Conservation (phyloP, 2,329 filamentous ascomycete genomes). For the Calonectria montana region DNA sequence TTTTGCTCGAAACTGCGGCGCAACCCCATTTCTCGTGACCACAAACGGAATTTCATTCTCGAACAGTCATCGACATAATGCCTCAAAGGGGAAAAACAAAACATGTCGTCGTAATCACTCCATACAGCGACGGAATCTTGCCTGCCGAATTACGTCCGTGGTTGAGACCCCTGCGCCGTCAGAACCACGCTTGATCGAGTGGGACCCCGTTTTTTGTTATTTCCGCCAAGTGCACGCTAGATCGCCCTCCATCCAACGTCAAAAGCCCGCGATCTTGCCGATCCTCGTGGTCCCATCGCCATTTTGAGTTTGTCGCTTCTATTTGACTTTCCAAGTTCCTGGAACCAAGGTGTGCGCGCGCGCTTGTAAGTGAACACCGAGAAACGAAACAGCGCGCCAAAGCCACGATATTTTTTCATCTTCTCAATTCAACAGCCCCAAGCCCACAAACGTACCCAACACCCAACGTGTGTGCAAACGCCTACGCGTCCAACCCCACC, state of each 20-base stretch:
- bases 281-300: not conserved
- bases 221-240: not conserved
- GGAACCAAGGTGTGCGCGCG: no score
- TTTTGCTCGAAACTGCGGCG: not conserved
- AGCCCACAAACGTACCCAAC: not conserved
- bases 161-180: not conserved
- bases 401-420: not conserved
- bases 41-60: not conserved
- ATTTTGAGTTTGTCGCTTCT: not conserved
- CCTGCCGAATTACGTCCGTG: not conserved
- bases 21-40: not conserved
- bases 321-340: not conserved
- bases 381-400: not conserved
- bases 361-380: not conserved
- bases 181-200: not conserved
- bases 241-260: not conserved
- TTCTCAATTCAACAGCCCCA: not conserved
- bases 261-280: constrained; percentile 6
- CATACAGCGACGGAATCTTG: not conserved
- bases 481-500: constrained; percentile 13
- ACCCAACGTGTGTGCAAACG: not conserved
- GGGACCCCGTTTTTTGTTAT: not conserved
- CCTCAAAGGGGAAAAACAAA: not conserved
- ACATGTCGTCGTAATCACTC: not conserved
- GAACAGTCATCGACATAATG: not conserved